Evolutionary conservation across 805 yeast species (phyloP).

Genomic region (Metschnikowia lochheadii): DNA sequence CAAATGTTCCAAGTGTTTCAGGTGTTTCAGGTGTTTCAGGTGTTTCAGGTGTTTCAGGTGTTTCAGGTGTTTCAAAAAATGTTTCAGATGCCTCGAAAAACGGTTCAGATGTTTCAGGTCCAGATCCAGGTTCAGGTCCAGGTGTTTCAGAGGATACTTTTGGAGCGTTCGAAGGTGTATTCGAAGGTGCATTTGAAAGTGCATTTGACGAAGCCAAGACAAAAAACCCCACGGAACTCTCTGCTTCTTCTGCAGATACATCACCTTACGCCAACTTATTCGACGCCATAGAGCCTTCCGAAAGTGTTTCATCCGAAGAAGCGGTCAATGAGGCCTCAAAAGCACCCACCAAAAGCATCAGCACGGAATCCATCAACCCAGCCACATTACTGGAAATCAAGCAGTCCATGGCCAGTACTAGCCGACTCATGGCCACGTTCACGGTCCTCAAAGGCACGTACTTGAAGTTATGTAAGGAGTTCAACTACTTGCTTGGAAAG

Average conservation of each 20-base stretch:
- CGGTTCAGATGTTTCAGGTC: too few species aligned
- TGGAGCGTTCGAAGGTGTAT: too few species aligned
- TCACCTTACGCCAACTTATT: conserved; percentile 13
- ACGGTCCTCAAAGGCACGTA: conserved; percentile 33
- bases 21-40: too few species aligned
- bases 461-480: conserved; percentile 36
- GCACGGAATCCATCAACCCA: conserved; percentile 4
- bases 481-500: conserved; percentile 31
- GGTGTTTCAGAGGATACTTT: too few species aligned
- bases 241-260: conserved; percentile 11
- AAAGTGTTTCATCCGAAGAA: conserved; percentile 13
- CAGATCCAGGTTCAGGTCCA: too few species aligned
- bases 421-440: conserved; percentile 28
- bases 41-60: too few species aligned
- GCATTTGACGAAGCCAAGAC: background rate
- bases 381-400: conserved; percentile 20
- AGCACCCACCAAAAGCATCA: background rate
- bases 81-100: too few species aligned
- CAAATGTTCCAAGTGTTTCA: too few species aligned
- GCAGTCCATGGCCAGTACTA: conserved; percentile 22
- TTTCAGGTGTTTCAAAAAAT: too few species aligned
- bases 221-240: background rate
- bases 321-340: conserved; percentile 1
- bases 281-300: conserved; percentile 10
- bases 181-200: too few species aligned